Evolutionary conservation across 441 rosid genomes (phyloP).

Genomic region (Adansonia rubrostipa): DNA sequence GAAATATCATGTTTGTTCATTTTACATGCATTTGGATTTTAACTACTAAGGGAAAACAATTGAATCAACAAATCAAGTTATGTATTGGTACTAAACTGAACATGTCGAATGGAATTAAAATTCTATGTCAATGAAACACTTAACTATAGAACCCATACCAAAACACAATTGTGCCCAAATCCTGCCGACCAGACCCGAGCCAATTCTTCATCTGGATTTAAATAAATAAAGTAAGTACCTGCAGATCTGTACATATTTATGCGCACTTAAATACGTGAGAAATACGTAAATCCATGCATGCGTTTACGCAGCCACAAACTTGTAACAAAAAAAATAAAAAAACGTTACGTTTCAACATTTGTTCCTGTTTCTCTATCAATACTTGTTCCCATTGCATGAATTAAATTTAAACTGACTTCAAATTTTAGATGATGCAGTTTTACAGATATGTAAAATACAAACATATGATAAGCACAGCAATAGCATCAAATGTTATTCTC

Average conservation of each 20-base stretch:
- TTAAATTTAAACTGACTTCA: neutral
- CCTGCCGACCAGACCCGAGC: neutral
- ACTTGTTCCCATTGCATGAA: neutral
- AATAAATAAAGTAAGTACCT: too few species aligned
- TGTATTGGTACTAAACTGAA: too few species aligned
- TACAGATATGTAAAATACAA: neutral
- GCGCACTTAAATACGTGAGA: neutral
- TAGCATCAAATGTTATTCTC: constrained; percentile 25
- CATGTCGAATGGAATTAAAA: too few species aligned
- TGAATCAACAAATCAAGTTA: too few species aligned
- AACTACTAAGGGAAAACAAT: too few species aligned
- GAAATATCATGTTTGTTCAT: too few species aligned
- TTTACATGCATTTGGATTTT: too few species aligned
- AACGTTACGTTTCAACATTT: neutral
- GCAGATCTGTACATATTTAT: neutral
- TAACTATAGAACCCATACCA: too few species aligned
- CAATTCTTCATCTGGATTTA: neutral
- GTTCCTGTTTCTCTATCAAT: neutral
- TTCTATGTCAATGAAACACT: too few species aligned
- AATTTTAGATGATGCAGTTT: neutral
- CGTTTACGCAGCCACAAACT: neutral
- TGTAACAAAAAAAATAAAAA: neutral
- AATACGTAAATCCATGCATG: neutral
- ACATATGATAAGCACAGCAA: constrained; percentile 15
- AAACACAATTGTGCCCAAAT: too few species aligned